These are phyloP conservation scores for Pichia insulana DNA, from an alignment of 805 yeast species.

Conservation along the genomic window DNA sequence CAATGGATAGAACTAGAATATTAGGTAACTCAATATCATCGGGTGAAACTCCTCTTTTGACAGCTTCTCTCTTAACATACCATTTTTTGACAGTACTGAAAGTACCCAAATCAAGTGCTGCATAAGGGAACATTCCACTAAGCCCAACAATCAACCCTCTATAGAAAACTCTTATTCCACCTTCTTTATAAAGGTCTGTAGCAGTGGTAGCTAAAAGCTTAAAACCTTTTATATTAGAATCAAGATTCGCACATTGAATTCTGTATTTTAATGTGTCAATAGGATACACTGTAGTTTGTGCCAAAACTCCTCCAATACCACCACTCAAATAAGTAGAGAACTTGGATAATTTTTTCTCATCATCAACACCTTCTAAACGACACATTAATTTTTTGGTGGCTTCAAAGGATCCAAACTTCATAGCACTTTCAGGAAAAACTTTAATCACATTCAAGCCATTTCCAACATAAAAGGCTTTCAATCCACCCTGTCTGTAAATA, in stretches of 20 bases:
- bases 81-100: slow-evolving; percentile 78
- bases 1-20: slow-evolving; percentile 74
- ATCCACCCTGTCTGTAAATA: slow-evolving; percentile 81
- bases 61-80: slow-evolving; percentile 59
- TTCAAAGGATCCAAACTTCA: slow-evolving; percentile 94
- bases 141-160: slow-evolving; percentile 88
- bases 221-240: slow-evolving; percentile 51
- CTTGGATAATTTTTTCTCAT: slow-evolving; percentile 61
- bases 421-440: slow-evolving; percentile 95
- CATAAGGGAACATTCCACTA: slow-evolving; percentile 94
- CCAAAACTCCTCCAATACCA: slow-evolving; percentile 90
- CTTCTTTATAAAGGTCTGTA: slow-evolving; percentile 65
- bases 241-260: slow-evolving; percentile 83
- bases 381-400: slow-evolving; percentile 71
- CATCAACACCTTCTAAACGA: slow-evolving; percentile 63
- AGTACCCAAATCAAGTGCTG: slow-evolving; percentile 92
- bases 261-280: slow-evolving; percentile 91
- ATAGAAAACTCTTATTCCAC: slow-evolving; percentile 73
- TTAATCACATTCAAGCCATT: slow-evolving; percentile 89
- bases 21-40: slow-evolving; percentile 73
- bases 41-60: slow-evolving; percentile 37
- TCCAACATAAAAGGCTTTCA: slow-evolving; percentile 85
- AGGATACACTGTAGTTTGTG: slow-evolving; percentile 91
- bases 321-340: slow-evolving; percentile 84
- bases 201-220: slow-evolving; percentile 59